These are phyloP conservation scores for Sporobolus alterniflorus DNA, from an alignment of 202 grass and related monocot genomes.

Conservation along the genomic window DNA sequence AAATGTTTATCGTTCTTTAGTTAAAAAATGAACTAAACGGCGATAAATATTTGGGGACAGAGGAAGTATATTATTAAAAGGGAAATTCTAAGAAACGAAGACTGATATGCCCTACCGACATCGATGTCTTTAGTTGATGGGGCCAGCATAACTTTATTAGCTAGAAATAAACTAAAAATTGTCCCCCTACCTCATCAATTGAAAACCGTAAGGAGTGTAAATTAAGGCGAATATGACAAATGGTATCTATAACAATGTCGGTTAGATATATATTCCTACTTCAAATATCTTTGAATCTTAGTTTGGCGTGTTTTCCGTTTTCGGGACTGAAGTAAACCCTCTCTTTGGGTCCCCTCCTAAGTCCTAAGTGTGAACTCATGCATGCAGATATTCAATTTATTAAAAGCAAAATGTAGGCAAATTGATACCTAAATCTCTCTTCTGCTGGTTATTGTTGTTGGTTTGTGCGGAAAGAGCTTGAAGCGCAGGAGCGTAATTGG, in stretches of 20 bases:
- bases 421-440: conserved; percentile 42
- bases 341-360: background rate
- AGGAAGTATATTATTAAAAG: too few relatives aligned
- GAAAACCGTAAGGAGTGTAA: background rate
- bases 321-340: background rate
- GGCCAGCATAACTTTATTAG: background rate
- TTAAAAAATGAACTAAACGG: too few relatives aligned
- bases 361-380: background rate
- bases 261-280: background rate
- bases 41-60: too few relatives aligned
- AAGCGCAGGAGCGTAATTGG: background rate
- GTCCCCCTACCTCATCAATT: background rate
- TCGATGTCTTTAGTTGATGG: background rate
- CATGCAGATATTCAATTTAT: background rate
- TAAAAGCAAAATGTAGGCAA: background rate
- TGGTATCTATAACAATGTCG: background rate
- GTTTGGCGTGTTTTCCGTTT: background rate
- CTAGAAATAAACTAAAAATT: background rate
- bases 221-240: background rate
- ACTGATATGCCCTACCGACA: too few relatives aligned
- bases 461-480: conserved; percentile 21
- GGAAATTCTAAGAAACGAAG: too few relatives aligned
- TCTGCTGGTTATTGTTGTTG: conserved; percentile 3
- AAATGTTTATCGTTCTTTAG: too few relatives aligned
- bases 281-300: background rate